Evolutionary conservation across 2,329 filamentous ascomycete species (phyloP).

Genomic region (Ophiocordyceps sinensis): DNA sequence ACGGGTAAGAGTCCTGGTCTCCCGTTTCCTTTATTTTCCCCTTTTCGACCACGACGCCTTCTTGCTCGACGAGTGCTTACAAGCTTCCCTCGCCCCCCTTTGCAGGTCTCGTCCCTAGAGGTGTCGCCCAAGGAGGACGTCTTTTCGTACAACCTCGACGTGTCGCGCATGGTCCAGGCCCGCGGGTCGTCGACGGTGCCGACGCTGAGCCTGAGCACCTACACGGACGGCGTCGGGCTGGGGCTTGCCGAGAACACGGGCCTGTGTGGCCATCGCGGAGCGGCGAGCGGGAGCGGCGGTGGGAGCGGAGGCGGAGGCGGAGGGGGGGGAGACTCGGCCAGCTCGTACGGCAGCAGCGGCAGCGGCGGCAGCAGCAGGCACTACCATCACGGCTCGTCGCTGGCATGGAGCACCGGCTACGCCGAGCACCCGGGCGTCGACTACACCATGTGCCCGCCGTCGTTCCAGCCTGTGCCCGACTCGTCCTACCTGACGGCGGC

Average conservation of each 20-base stretch:
- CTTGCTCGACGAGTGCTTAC: neutral
- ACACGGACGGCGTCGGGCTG: conserved; percentile 6
- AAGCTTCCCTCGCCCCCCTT: neutral
- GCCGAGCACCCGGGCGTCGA: conserved; percentile 11
- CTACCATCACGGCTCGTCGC: conserved; percentile 10
- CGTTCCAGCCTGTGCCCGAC: conserved; percentile 8
- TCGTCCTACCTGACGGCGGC: conserved; percentile 12
- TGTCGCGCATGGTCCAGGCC: conserved; percentile 16
- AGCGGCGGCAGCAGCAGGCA: conserved; percentile 5
- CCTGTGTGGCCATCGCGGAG: conserved; percentile 5
- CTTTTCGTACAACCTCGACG: conserved; percentile 15
- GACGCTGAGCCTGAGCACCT: conserved; percentile 4
- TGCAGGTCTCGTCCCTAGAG: conserved; percentile 19
- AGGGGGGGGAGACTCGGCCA: conserved; percentile 3
- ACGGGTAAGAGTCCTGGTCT: conserved; percentile 39
- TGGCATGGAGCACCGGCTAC: conserved; percentile 11
- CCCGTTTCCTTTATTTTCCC: neutral
- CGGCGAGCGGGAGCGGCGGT: too few relatives aligned
- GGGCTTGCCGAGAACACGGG: conserved; percentile 6
- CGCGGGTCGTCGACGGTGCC: conserved; percentile 8
- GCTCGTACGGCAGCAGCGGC: conserved; percentile 9
- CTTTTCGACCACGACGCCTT: neutral
- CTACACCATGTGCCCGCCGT: conserved; percentile 10
- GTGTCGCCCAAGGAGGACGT: conserved; percentile 12
- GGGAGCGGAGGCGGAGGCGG: neutral